Base-by-base conservation (phyloP, 495 filamentous ascomycete genomes). In the Penicillium crystallinum region DNA sequence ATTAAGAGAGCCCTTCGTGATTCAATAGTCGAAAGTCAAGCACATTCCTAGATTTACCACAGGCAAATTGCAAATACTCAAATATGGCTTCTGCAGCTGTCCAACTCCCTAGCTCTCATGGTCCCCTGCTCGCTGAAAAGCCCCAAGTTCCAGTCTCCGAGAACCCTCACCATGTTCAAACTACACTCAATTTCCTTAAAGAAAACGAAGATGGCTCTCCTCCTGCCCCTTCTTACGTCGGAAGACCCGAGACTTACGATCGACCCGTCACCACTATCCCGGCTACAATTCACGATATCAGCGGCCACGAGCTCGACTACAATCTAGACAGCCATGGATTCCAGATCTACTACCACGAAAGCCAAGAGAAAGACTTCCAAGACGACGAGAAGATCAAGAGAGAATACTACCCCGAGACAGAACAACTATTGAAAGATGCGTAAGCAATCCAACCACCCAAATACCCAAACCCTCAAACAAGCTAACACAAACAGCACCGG, bases 381-480 rank as follows among this genome's bases (percentile, higher is more conserved):
- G 84, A 90, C 54, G 84, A 89, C n/a, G 83, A 80, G 15, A 67
- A 83, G 55, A 86, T 89, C 69, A 81, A 84, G 62, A 62, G 59
- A 0, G 69, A 76, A 11, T 90, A 89, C 56, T 88, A 87, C 54
- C 74, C 81, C 0, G 85, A 88, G 63, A 79, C 75, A 3, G 85
- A 88, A 58, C 72, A 85, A 57, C 61, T 89, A 23, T 67, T 89
- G 23, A 86, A 82, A 72, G 64, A 77, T 67, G 82, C 74, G 69
- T 80, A 62, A 46, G 72, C 59, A 15, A 27, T 6, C 35, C 23
- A 15, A 34, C n/a, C n/a, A 7, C 41, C 23, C 14, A 21, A 30
- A 22, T 8, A 5, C 22, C 6, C 1, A 45, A 21, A 6, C 4
- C 27, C 18, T 11, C n/a, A n/a, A 49, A 21, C 0, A 34, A 35